Percentiles rank a stretch among this genome's conserved stretches.
These are phyloP conservation scores for Salix exigua DNA, from an alignment of 345 rosid species.

Conservation along the genomic window DNA sequence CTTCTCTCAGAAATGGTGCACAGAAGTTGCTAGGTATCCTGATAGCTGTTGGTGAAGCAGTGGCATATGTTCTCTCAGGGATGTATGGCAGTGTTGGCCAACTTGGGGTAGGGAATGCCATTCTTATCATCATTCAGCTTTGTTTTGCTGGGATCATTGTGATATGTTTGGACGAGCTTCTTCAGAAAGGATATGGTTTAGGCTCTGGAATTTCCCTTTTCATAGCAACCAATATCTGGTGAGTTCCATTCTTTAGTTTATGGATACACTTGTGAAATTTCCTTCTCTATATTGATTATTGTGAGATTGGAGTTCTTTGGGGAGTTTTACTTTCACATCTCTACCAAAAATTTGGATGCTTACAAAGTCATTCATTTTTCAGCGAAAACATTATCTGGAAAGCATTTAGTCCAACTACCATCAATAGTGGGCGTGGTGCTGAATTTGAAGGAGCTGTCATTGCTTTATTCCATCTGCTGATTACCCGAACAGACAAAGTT, in stretches of 20 bases:
- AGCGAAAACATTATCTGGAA: slow-evolving; percentile 88
- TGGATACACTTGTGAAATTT: neutral
- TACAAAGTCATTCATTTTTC: slow-evolving; percentile 11
- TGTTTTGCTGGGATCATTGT: slow-evolving; percentile 83
- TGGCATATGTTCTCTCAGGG: slow-evolving; percentile 77
- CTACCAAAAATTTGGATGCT: neutral
- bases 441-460: slow-evolving; percentile 94
- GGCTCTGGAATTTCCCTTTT: slow-evolving; percentile 88
- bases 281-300: neutral
- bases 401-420: slow-evolving; percentile 85
- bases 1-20: slow-evolving; percentile 61
- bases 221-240: slow-evolving; percentile 90
- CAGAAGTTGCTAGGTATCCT: slow-evolving; percentile 75
- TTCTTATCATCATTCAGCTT: slow-evolving; percentile 71
- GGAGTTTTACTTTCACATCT: neutral
- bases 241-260: slow-evolving; percentile 5
- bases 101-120: slow-evolving; percentile 81
- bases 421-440: slow-evolving; percentile 85
- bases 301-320: neutral
- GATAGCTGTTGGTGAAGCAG: slow-evolving; percentile 80
- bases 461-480: slow-evolving; percentile 74
- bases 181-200: slow-evolving; percentile 75
- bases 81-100: slow-evolving; percentile 80
- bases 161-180: slow-evolving; percentile 79
- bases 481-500: slow-evolving; percentile 70